A percentile compares a stretch with the other conserved stretches of the same genome.
These are phyloP conservation scores for Jamesozyma rosinii DNA, from an alignment of 805 yeast species.

Conservation along the genomic window DNA sequence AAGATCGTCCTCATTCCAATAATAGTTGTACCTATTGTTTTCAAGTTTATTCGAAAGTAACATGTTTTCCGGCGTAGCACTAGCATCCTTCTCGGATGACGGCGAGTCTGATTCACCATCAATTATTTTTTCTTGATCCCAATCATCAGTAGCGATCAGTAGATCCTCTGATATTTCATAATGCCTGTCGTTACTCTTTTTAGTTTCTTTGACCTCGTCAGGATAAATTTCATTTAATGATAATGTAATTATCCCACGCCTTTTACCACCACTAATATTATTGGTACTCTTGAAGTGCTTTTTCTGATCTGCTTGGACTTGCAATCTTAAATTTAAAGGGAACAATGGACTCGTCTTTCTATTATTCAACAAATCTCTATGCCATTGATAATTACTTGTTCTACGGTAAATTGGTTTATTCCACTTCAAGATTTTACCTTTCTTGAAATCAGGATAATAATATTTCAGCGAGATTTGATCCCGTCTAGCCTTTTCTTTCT, in stretches of 20 bases:
- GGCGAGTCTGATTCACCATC: slow-evolving; percentile 32
- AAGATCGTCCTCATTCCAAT: slow-evolving; percentile 49
- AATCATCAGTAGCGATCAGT: slow-evolving; percentile 61
- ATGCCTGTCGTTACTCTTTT: slow-evolving; percentile 13
- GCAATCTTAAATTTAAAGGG: slow-evolving; percentile 46
- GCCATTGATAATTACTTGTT: slow-evolving; percentile 42
- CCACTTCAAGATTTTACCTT: slow-evolving; percentile 43
- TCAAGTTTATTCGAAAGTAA: slow-evolving; percentile 11
- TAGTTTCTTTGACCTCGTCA: slow-evolving; percentile 11
- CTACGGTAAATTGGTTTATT: slow-evolving; percentile 44
- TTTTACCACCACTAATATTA: slow-evolving; percentile 4
- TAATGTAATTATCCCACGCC: slow-evolving; percentile 16
- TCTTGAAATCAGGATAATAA: slow-evolving; percentile 46
- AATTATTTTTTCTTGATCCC: slow-evolving; percentile 62
- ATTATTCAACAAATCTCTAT: slow-evolving; percentile 9
- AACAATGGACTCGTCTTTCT: slow-evolving; percentile 28
- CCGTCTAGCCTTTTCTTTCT: slow-evolving; percentile 18
- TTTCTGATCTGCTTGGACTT: slow-evolving; percentile 44
- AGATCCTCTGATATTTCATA: slow-evolving; percentile 42
- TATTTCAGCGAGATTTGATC: slow-evolving; percentile 34
- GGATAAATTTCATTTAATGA: slow-evolving; percentile 18
- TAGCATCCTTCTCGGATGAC: background rate
- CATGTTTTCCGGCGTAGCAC: background rate
- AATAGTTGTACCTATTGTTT: slow-evolving; percentile 27
- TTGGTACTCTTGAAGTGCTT: slow-evolving; percentile 31